Evolutionary conservation across 2,329 filamentous ascomycete species (phyloP), one percentile per base, ranked within the genome.

Genomic region (Thelonectria blattea): DNA sequence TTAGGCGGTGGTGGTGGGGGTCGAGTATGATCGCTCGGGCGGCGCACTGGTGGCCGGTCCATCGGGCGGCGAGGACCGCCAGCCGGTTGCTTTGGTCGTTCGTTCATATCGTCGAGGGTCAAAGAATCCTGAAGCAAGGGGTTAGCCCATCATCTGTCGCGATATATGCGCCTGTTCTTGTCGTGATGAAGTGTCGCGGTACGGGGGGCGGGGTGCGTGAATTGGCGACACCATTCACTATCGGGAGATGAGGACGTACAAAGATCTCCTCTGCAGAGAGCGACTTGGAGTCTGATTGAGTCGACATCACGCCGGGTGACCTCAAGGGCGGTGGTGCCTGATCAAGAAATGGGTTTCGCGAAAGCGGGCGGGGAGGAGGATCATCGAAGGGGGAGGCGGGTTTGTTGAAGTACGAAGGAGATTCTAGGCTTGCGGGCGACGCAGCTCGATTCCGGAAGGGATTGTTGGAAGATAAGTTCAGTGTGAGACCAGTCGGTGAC

Each of bases 381-480:
- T 87, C 85, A 76, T 86, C 85, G 72, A 87, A 87, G 63, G 84
- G 87, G 65, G 84, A 88, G 64, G 76, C 76, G 67, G 78, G 79
- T 74, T 78, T 76, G 68, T 72, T 71, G 69, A 72, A 65, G 71
- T 47, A 47, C 15, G 71, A 68, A 48, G 66, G 64, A 58, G 72
- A 64, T 45, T 79, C 70, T 72, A 72, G 62, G 65, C 71, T 75
- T 54, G 78, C 74, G 52, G 85, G 88, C 65, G 89, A 91, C 39
- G 82, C 80, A 65, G 88, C 86, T 72, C 89, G 87, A 76, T 91
- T 91, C 80, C 90, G 88, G 71, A 87, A 93, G 64, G 91, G 91
- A 74, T 93, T 93, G 83, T 93, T 93, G 75, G 90, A 93, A 75
- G 88, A 88, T 72, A 93, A 85, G 76, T 88, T 89, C 74, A 90